These are phyloP conservation scores for Diphasiastrum complanatum DNA, from an alignment of 83 land plant species.

Conservation along the genomic window DNA sequence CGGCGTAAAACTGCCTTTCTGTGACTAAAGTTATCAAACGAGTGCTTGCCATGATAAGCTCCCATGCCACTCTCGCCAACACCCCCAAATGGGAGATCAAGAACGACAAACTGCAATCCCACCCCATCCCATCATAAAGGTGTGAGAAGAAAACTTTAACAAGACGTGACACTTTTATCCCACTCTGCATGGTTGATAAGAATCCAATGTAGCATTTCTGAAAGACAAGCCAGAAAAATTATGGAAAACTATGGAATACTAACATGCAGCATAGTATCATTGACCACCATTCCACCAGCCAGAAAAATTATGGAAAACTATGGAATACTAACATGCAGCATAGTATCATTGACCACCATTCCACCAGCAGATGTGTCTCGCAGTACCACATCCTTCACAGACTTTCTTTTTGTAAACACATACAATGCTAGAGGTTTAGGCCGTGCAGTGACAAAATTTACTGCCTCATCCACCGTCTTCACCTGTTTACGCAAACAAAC, in stretches of 20 bases:
- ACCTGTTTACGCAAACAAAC: slow-evolving; percentile 40
- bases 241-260: too few relatives aligned
- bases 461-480: slow-evolving; percentile 49
- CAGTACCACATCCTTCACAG: slow-evolving; percentile 33
- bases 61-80: slow-evolving; percentile 85
- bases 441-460: slow-evolving; percentile 54
- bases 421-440: slow-evolving; percentile 78
- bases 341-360: slow-evolving; percentile 55
- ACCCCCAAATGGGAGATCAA: slow-evolving; percentile 71
- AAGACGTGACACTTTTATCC: too few relatives aligned
- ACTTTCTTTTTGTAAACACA: slow-evolving; percentile 54
- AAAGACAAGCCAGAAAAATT: too few relatives aligned
- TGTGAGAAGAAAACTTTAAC: too few relatives aligned
- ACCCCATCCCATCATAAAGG: too few relatives aligned
- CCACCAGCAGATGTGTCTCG: slow-evolving; percentile 72
- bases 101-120: slow-evolving; percentile 52
- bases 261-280: slow-evolving; percentile 64
- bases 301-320: too few relatives aligned
- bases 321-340: slow-evolving; percentile 62
- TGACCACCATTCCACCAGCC: slow-evolving; percentile 50
- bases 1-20: slow-evolving; percentile 59
- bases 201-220: too few relatives aligned
- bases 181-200: too few relatives aligned
- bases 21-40: slow-evolving; percentile 82
- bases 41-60: slow-evolving; percentile 68